Percentiles rank a stretch among this genome's conserved stretches.
Conservation (phyloP, 345 rosid genomes). For the Brassica juncea region DNA sequence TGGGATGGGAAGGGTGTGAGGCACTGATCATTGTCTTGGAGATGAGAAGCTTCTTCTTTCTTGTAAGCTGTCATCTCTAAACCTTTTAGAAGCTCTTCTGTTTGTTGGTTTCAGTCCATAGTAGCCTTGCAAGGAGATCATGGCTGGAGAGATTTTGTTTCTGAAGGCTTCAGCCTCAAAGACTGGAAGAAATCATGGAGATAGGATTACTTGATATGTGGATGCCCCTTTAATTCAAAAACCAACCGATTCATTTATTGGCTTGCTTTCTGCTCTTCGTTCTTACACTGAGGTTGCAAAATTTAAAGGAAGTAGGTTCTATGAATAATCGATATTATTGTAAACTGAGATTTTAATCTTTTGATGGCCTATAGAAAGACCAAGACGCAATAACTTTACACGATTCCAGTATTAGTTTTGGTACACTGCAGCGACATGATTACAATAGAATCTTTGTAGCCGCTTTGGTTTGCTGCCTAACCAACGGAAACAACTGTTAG, state of each 20-base stretch:
- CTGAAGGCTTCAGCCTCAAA: no score
- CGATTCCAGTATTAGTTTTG: neutral
- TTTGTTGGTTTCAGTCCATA: constrained; percentile 60
- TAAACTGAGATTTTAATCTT: neutral
- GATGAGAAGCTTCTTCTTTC: constrained; percentile 36
- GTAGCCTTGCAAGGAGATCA: constrained; percentile 53
- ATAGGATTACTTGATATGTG: neutral
- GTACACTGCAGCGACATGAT: neutral
- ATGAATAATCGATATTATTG: neutral
- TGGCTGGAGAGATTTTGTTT: no score
- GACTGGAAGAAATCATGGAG: no score
- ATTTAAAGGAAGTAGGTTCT: neutral
- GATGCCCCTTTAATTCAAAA: neutral
- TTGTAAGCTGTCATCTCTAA: constrained; percentile 46
- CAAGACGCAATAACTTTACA: no score
- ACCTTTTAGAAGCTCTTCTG: constrained; percentile 45
- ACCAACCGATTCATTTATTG: constrained; percentile 2
- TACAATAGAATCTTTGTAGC: neutral
- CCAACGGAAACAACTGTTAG: neutral
- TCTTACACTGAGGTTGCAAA: neutral
- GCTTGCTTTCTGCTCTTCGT: neutral
- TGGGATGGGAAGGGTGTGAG: constrained; percentile 39
- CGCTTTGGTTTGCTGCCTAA: neutral
- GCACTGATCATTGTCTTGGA: constrained; percentile 43
- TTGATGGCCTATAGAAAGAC: no score